Percentiles rank a stretch among this genome's conserved stretches.
phyloP scores from a whole-genome alignment of 768 basidiomycete genomes.

The Russula earlei region DNA sequence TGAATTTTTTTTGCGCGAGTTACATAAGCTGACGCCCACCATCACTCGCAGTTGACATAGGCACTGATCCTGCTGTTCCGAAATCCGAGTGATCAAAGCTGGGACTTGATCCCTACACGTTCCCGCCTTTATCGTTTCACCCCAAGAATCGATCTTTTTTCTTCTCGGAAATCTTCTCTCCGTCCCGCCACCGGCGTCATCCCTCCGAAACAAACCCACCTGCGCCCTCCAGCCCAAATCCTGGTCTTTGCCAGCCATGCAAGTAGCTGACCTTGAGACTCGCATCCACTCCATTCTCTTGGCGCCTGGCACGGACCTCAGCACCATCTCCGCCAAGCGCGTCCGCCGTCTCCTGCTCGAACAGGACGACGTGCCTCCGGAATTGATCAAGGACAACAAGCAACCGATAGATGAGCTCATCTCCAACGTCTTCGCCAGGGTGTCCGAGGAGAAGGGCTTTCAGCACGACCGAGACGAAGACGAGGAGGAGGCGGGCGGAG shows the following conservation, averaged over 20 bases:
- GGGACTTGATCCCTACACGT: neutral
- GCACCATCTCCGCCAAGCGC: slow-evolving; percentile 79
- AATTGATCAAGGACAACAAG: slow-evolving; percentile 58
- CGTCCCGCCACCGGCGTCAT: neutral
- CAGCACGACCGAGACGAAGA: slow-evolving; percentile 20
- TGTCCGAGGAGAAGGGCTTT: slow-evolving; percentile 30
- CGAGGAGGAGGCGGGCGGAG: neutral
- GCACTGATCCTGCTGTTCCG: neutral
- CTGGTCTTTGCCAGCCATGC: slow-evolving; percentile 10
- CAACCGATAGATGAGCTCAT: slow-evolving; percentile 63
- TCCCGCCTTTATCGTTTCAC: neutral
- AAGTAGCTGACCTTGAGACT: slow-evolving; percentile 42
- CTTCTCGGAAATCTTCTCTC: neutral
- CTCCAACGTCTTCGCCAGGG: slow-evolving; percentile 48
- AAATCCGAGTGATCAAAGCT: neutral
- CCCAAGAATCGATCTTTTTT: neutral
- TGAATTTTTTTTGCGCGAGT: neutral
- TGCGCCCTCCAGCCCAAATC: neutral
- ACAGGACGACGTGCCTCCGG: slow-evolving; percentile 45
- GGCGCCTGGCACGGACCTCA: slow-evolving; percentile 67
- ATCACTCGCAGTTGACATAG: neutral
- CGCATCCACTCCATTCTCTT: slow-evolving; percentile 61
- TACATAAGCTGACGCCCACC: slow-evolving; percentile 6
- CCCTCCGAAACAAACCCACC: neutral
- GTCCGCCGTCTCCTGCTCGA: slow-evolving; percentile 68